Evolutionary conservation across 345 rosid genomes (phyloP).

Genomic region (Rhodomyrtus tomentosa): DNA sequence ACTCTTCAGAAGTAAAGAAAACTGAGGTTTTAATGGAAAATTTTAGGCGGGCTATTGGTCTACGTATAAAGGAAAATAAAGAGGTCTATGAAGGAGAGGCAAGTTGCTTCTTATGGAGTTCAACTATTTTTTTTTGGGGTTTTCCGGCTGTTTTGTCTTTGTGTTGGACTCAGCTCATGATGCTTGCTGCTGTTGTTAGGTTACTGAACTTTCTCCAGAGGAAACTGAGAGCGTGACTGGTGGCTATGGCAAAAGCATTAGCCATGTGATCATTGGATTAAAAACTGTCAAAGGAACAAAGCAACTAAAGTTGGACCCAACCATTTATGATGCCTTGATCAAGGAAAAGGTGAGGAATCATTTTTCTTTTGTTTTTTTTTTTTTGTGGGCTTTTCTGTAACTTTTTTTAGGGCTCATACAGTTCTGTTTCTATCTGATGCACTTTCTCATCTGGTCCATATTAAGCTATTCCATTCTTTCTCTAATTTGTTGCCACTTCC

Average conservation of each 20-base stretch:
- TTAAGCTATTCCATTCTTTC: neutral
- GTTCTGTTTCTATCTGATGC: neutral
- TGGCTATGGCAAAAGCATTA: conserved; percentile 97
- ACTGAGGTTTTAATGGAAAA: conserved; percentile 98
- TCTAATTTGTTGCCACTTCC: neutral
- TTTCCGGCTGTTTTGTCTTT: neutral
- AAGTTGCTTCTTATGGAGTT: conserved; percentile 11
- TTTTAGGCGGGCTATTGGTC: conserved; percentile 87
- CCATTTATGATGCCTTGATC: conserved; percentile 94
- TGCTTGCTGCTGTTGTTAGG: conserved; percentile 31
- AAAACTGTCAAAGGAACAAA: conserved; percentile 98
- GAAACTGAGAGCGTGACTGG: conserved; percentile 90
- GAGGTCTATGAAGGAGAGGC: conserved; percentile 99
- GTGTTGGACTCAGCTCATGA: neutral
- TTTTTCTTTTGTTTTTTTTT: neutral
- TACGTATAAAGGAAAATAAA: conserved; percentile 95
- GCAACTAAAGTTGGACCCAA: conserved; percentile 94
- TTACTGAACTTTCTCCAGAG: conserved; percentile 99
- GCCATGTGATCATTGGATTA: conserved; percentile 86
- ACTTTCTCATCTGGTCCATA: neutral
- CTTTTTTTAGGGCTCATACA: neutral
- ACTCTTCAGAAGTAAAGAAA: conserved; percentile 98
- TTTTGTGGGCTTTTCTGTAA: neutral
- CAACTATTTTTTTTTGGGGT: neutral
- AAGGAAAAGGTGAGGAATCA: conserved; percentile 67